Evolutionary conservation across 495 filamentous ascomycete species (phyloP), one percentile per base, ranked within the genome.

Genomic region (Penicillium canariense): DNA sequence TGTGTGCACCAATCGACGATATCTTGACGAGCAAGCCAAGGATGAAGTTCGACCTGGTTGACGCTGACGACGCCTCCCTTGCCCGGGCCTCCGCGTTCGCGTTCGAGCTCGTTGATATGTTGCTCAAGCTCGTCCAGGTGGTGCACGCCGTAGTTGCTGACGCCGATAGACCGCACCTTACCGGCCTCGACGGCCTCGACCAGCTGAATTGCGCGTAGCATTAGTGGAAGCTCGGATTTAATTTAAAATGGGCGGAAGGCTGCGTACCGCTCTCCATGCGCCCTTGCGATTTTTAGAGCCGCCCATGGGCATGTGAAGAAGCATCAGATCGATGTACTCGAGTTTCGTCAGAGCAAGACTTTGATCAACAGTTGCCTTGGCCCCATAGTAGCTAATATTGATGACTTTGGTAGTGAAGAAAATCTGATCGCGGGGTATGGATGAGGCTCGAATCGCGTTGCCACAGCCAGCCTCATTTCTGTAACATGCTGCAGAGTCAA

Each of bases 371-470:
- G 81, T 77, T 31, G 60, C 67, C 42, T 81, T 78, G 20, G 84
- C 83, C 7, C 66, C 60, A 10, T 83, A 73, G 61, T 87, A 89
- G 8, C 74, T 72, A 4, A 72, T 73, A 12, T 55, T 47, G 60
- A 87, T 86, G 15, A 89, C 70, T 65, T 90, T 90, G 39, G 81
- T 80, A 1, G 87, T 90, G 67, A 83, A 88, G 64, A 83, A 83
- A 53, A 89, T 72, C 56, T 88, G 78, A 18, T 80, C 73, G 9
- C 86, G 76, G 23, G 73, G 72, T 11, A 87, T 63, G 10, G 61
- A 66, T 2, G 70, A 56, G 3, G 66, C 59, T 5, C 58, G 57
- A 57, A 89, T 87, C 5, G 85, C 80, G 15, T 66, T 59, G 15
- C 84, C 86, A 23, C 81, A 77, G 40, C 84, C 78, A 31, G 60